These are phyloP conservation scores for Aspergillus sp. DNA, from an alignment of 2,329 filamentous ascomycete genomes.

Conservation along the genomic window DNA sequence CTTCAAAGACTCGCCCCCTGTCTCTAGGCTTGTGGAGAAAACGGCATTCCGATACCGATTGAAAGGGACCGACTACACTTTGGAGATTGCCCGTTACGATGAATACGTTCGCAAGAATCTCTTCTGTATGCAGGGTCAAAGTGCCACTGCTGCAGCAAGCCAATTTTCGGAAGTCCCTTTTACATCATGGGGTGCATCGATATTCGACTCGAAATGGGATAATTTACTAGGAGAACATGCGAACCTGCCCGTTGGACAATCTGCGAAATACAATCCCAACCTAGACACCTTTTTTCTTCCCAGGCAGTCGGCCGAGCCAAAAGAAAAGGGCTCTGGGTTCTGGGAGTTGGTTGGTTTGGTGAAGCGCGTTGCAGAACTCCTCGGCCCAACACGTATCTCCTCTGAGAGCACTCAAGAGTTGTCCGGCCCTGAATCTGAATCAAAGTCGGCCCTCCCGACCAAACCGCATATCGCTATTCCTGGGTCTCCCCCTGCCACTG, in stretches of 20 bases:
- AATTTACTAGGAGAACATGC: conserved; percentile 36
- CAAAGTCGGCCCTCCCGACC: background rate
- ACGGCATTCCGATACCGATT: conserved; percentile 37
- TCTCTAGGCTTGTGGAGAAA: conserved; percentile 38
- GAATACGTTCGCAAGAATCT: conserved; percentile 24
- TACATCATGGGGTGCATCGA: conserved; percentile 36
- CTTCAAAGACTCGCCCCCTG: conserved; percentile 24
- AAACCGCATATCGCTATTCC: conserved; percentile 1
- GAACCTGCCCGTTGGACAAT: conserved; percentile 31
- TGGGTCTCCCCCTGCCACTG: conserved; percentile 7
- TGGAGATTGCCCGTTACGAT: conserved; percentile 46
- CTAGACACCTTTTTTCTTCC: conserved; percentile 37
- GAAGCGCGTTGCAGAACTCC: conserved; percentile 31
- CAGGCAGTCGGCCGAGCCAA: conserved; percentile 10
- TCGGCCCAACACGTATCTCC: conserved; percentile 21
- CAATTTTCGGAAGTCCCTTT: conserved; percentile 22
- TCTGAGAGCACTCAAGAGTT: background rate
- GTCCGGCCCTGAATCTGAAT: background rate
- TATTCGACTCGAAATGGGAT: conserved; percentile 42
- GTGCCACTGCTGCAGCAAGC: conserved; percentile 2
- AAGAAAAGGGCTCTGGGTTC: conserved; percentile 28
- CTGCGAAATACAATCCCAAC: conserved; percentile 30
- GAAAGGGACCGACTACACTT: conserved; percentile 38
- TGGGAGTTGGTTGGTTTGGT: conserved; percentile 34
- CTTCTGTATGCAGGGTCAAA: conserved; percentile 12